phyloP scores from a whole-genome alignment of 2,329 filamentous ascomycete species.

The Nemania diffusa region DNA sequence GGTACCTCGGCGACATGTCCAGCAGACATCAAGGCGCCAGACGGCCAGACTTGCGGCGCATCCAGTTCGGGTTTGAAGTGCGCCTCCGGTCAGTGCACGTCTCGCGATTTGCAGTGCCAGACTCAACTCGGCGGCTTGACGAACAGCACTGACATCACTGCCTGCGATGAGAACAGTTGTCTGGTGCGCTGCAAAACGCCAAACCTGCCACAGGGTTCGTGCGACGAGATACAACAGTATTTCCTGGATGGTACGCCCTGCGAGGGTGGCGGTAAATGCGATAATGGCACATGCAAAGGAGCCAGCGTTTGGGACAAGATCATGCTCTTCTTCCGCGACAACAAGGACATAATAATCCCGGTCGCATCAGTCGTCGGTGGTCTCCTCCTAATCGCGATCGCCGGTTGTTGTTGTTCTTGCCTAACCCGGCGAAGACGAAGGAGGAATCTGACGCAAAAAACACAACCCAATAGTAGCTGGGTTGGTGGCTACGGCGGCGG shows the following conservation, averaged over 20 bases:
- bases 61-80: constrained; percentile 74
- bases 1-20: constrained; percentile 81
- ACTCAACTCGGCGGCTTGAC: constrained; percentile 81
- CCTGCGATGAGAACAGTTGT: constrained; percentile 80
- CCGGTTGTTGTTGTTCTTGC: constrained; percentile 72
- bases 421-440: constrained; percentile 56
- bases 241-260: constrained; percentile 94
- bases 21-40: constrained; percentile 71
- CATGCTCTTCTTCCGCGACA: constrained; percentile 76
- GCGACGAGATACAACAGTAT: constrained; percentile 84
- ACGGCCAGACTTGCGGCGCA: constrained; percentile 78
- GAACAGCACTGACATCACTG: constrained; percentile 78
- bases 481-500: constrained; percentile 43
- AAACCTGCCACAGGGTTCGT: constrained; percentile 71
- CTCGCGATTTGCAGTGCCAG: constrained; percentile 87
- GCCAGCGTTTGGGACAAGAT: constrained; percentile 76
- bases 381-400: constrained; percentile 74
- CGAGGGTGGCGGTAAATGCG: constrained; percentile 80
- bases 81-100: constrained; percentile 94
- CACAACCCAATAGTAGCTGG: constrained; percentile 45
- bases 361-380: constrained; percentile 77
- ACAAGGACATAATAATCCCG: constrained; percentile 86
- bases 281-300: constrained; percentile 81
- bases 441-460: constrained; percentile 44
- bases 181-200: constrained; percentile 79